Conservation (phyloP, 2,329 filamentous ascomycete genomes). For the Phialemonium atrogriseum region DNA sequence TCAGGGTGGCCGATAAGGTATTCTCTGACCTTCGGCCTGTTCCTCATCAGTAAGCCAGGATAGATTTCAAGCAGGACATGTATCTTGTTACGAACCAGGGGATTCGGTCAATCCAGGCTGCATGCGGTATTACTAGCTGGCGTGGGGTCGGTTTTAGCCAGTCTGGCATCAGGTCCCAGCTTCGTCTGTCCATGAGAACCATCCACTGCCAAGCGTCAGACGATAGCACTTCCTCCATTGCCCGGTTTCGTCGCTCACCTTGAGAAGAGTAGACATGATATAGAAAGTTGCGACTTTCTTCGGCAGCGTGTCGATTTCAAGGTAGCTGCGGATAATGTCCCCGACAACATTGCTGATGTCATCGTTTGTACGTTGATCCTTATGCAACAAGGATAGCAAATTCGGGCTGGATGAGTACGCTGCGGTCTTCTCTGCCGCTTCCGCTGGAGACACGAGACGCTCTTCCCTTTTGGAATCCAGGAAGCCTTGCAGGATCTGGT, state of each 20-base stretch:
- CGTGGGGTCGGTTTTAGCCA: slow-evolving; percentile 19
- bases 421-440: slow-evolving; percentile 6
- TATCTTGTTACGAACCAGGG: slow-evolving; percentile 14
- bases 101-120: slow-evolving; percentile 23
- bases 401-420: slow-evolving; percentile 15
- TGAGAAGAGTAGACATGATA: slow-evolving; percentile 19
- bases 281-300: slow-evolving; percentile 23
- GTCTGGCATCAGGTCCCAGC: slow-evolving; percentile 19
- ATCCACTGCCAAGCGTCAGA: slow-evolving; percentile 15
- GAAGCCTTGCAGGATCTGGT: slow-evolving; percentile 20
- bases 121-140: slow-evolving; percentile 18
- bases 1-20: slow-evolving; percentile 19
- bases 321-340: slow-evolving; percentile 20
- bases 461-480: slow-evolving; percentile 13
- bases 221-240: too few relatives aligned
- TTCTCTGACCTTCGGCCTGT: slow-evolving; percentile 19
- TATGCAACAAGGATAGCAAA: slow-evolving; percentile 15
- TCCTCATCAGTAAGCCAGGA: not conserved
- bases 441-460: slow-evolving; percentile 5
- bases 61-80: not conserved
- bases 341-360: slow-evolving; percentile 23
- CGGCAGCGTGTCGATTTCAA: slow-evolving; percentile 20
- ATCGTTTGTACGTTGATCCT: slow-evolving; percentile 15
- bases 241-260: slow-evolving; percentile 10
- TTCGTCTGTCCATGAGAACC: slow-evolving; percentile 19